phyloP scores from a whole-genome alignment of 805 yeast species.

The Maudiozyma pseudohumilis region DNA sequence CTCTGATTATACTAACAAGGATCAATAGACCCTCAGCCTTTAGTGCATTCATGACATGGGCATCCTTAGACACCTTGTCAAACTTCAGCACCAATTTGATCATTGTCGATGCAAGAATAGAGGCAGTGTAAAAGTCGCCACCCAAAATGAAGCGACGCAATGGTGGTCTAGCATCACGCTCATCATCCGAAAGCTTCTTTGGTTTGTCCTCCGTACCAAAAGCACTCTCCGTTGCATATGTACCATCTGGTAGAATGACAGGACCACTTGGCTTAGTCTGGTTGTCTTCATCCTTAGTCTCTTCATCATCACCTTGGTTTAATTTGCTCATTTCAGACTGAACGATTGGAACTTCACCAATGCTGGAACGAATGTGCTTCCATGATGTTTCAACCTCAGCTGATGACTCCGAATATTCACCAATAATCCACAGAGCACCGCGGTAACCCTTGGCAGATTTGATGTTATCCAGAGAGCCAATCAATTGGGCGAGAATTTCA shows the following conservation, averaged over 20 bases:
- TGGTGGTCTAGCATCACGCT: slow-evolving; percentile 50
- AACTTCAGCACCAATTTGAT: slow-evolving; percentile 80
- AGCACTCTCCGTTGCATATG: slow-evolving; percentile 88
- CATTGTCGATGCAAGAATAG: slow-evolving; percentile 79
- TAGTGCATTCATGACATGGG: slow-evolving; percentile 63
- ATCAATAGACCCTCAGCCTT: slow-evolving; percentile 92
- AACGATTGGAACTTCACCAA: slow-evolving; percentile 88
- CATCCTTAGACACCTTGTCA: slow-evolving; percentile 43
- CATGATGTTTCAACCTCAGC: slow-evolving; percentile 71
- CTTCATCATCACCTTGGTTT: slow-evolving; percentile 30
- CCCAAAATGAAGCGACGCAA: slow-evolving; percentile 70
- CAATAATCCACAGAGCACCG: slow-evolving; percentile 91
- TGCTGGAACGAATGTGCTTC: slow-evolving; percentile 69
- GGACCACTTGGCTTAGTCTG: slow-evolving; percentile 47
- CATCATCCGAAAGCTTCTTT: slow-evolving; percentile 52
- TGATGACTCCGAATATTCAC: slow-evolving; percentile 76
- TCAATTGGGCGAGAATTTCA: slow-evolving; percentile 52
- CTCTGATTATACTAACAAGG: slow-evolving; percentile 84
- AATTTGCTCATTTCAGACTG: slow-evolving; percentile 52
- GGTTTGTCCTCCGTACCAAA: slow-evolving; percentile 85
- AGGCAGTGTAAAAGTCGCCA: slow-evolving; percentile 86
- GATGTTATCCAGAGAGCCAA: slow-evolving; percentile 51
- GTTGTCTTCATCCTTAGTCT: slow-evolving; percentile 21
- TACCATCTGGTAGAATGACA: slow-evolving; percentile 93
- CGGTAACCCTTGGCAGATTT: slow-evolving; percentile 87